Base-by-base conservation (phyloP, 2,329 filamentous ascomycete genomes). In the Fusarium tanahbumbuense region DNA sequence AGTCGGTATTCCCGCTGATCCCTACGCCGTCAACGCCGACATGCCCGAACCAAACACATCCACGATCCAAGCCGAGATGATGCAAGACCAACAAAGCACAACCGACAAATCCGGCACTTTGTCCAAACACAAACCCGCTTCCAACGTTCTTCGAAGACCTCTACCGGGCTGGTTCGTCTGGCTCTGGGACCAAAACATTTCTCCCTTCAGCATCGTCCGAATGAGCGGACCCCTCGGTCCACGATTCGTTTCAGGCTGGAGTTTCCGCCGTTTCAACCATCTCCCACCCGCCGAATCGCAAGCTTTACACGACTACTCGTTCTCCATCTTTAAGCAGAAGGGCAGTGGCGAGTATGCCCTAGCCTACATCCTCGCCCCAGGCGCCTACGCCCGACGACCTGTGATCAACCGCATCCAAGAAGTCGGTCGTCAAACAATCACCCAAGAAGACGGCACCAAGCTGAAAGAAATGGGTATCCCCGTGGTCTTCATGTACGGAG, bases 171-270 rank as follows among this genome's bases (percentile, higher is more conserved):
- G 95, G 94, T 84, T 98, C 22, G 90, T 91, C 59, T 98, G 94
- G 82, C 88, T 99, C 7, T 99, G 96, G 96, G 96, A 99, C 72
- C 92, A 94, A 73, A 99, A 99, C 77, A 89, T 98, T 69, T 98
- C 94, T 0, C 96, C 96, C 9, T 99, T 99, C 80, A 95, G 91
- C 71, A 84, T 99, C 50, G 89, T 99, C 16, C 92, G 96, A 64
- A 91, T 94, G 85, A 87, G 93, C 3, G 96, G 96, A 1, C 96
- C 96, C 0, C 83, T 99, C 1, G 96, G 96, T 1, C 96, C 96
- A 6, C 90, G 94, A 25, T 89, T 99, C 37, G 93, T 98, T 2
- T 98, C 94, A 0, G 94, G 94, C 61, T 99, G 96, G 96, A 98
- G 93, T 11, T 93, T 91, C 18, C 90, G 96, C 22, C 90, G 96